Conservation (phyloP, 805 yeast species). For the Wickerhamiella siamensis region DNA sequence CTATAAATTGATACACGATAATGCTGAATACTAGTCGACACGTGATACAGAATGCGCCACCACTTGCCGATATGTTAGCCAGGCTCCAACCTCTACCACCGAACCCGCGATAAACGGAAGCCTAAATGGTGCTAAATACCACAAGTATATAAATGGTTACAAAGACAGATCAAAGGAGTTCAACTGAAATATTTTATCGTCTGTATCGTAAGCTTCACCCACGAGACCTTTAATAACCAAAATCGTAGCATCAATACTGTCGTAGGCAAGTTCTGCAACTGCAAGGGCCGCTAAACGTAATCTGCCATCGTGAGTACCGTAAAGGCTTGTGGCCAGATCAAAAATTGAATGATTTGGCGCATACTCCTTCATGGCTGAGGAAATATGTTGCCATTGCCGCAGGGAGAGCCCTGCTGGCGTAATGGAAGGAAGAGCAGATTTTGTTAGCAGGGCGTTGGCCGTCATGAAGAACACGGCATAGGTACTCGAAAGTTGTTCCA, state of each 20-base stretch:
- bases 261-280: conserved; percentile 20
- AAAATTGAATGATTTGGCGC: not conserved
- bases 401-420: conserved; percentile 20
- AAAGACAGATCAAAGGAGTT: no score
- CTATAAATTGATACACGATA: no score
- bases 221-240: conserved; percentile 23
- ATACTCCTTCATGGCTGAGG: not conserved
- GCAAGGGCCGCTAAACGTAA: conserved; percentile 17
- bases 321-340: conserved; percentile 1
- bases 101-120: no score
- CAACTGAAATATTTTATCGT: no score
- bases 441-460: conserved; percentile 19
- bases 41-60: no score
- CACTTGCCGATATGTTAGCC: no score
- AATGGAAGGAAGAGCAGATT: conserved; percentile 22
- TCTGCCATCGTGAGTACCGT: conserved; percentile 16
- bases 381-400: not conserved
- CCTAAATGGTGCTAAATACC: no score
- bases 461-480: conserved; percentile 24
- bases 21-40: no score
- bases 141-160: no score
- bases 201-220: conserved; percentile 23
- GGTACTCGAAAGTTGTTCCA: conserved; percentile 17
- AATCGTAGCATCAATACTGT: conserved; percentile 22
- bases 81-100: no score